Evolutionary conservation across 169 alveolate genomes (phyloP).

Genomic region (Eimeria brunetti): DNA sequence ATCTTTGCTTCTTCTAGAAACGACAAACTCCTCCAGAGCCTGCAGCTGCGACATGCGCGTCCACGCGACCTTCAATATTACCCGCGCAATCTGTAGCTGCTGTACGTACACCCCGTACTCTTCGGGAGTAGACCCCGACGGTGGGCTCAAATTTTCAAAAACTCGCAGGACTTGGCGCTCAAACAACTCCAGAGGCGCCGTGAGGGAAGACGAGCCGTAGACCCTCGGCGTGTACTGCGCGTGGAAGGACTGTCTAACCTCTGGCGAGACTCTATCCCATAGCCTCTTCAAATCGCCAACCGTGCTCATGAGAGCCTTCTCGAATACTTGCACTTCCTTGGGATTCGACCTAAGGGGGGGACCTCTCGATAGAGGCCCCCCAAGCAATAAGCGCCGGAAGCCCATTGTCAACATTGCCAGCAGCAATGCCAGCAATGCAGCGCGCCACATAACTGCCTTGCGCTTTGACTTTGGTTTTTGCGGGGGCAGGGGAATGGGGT

Average conservation of each 20-base stretch:
- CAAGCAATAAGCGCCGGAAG: neutral
- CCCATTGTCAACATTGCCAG: neutral
- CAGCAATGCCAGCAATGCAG: neutral
- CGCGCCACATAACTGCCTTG: neutral
- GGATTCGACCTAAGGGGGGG: neutral
- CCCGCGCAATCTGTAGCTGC: conserved; percentile 5
- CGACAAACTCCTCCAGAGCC: neutral
- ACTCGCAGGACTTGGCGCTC: conserved; percentile 9
- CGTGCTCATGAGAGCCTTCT: neutral
- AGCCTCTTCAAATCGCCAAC: neutral
- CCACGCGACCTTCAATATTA: conserved; percentile 1
- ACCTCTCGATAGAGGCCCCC: neutral
- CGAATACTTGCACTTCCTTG: neutral
- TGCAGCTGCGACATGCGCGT: neutral
- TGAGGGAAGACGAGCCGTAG: neutral
- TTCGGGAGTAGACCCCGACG: neutral
- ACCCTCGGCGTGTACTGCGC: conserved; percentile 7
- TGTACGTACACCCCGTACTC: conserved; percentile 19
- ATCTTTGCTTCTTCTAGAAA: neutral
- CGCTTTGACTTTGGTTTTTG: neutral
- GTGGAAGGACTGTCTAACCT: neutral
- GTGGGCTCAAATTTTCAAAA: neutral
- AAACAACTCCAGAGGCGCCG: conserved; percentile 6
- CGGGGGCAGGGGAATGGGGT: neutral
- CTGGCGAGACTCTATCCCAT: conserved; percentile 16